Base-by-base conservation (phyloP, 129 eudicot species). In the Ambrosia trifida region DNA sequence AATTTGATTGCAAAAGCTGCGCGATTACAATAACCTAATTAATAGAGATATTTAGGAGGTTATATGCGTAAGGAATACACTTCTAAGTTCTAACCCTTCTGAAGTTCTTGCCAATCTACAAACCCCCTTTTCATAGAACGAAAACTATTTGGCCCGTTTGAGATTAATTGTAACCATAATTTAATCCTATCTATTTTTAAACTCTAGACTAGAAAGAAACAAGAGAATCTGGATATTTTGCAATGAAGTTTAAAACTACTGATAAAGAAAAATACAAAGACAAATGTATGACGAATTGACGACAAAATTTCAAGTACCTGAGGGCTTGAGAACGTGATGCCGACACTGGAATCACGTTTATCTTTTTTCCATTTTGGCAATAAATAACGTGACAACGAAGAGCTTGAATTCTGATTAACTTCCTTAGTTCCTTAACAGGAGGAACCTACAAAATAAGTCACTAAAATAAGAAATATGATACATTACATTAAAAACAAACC, bases 281-380 rank as follows among this genome's bases (percentile, higher is more conserved):
- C 33, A 59, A 14, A 72, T 7, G 10, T 46, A 51, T 18, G 18
- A 45, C 5, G 11, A 33, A 33, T 41, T 18, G 18, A 45, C 5
- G n/a, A 33, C 7, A 58, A 59, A 68, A 28, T 8, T 30, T 59
- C 12, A 17, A 7, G 10, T 71, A 90, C 99, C 99, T 84, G 76
- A 95, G 97, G 14, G 99, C 99, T 82, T 95, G 99, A 70, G 89
- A 90, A 57, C 99, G 99, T 61, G 99, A 95, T 59, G 97, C 97
- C 45, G 93, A 60, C 8, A 88, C 96, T 45, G 99, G 99, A 77
- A 95, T 83, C 14, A 95, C 97, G 78, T 90, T 95, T 36, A 95
- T 80, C 72, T 81, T 95, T 72, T 75, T 86, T 32, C 96, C 96
- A 58, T 84, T 88, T 80, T 88, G 99, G 77, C 99, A 95, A 83